phyloP scores from a whole-genome alignment of 2,329 filamentous ascomycete genomes.

The Arthrinium phaeospermum region DNA sequence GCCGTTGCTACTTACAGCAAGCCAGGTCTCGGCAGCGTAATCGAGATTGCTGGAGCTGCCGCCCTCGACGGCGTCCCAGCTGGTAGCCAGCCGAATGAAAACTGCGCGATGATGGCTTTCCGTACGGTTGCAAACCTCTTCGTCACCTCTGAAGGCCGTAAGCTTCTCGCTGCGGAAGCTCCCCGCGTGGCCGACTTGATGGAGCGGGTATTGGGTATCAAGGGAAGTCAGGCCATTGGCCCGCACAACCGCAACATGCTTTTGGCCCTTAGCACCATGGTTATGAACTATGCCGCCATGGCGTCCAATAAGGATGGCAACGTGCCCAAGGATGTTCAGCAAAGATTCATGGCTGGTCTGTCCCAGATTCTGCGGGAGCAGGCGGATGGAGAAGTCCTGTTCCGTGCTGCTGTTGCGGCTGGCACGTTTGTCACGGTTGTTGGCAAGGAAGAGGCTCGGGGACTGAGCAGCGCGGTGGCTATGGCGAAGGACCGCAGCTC shows the following conservation, averaged over 20 bases:
- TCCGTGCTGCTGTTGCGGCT: constrained; percentile 79
- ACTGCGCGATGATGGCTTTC: constrained; percentile 86
- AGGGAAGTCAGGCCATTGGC: constrained; percentile 54
- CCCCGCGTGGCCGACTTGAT: constrained; percentile 68
- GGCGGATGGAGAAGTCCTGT: constrained; percentile 81
- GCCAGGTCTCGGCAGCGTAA: constrained; percentile 59
- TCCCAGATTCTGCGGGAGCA: constrained; percentile 68
- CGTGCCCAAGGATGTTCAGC: constrained; percentile 46
- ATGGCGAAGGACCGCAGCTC: constrained; percentile 49
- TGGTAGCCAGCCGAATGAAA: constrained; percentile 66
- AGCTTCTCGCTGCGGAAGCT: constrained; percentile 57
- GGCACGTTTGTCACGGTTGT: constrained; percentile 76
- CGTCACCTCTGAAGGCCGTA: constrained; percentile 72
- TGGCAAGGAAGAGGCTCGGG: constrained; percentile 49
- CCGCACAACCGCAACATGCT: constrained; percentile 76
- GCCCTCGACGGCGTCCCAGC: constrained; percentile 56
- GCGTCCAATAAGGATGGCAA: constrained; percentile 52
- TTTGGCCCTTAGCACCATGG: constrained; percentile 80
- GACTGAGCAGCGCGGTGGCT: constrained; percentile 49
- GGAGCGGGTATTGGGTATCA: constrained; percentile 62
- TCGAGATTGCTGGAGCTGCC: constrained; percentile 57
- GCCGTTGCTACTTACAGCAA: constrained; percentile 66
- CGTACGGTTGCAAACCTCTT: constrained; percentile 87
- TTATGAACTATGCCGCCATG: constrained; percentile 84
- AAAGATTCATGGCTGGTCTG: constrained; percentile 64